Evolutionary conservation across 1,284 basidiomycete species (phyloP).

Genomic region (Dichomitus squalens): DNA sequence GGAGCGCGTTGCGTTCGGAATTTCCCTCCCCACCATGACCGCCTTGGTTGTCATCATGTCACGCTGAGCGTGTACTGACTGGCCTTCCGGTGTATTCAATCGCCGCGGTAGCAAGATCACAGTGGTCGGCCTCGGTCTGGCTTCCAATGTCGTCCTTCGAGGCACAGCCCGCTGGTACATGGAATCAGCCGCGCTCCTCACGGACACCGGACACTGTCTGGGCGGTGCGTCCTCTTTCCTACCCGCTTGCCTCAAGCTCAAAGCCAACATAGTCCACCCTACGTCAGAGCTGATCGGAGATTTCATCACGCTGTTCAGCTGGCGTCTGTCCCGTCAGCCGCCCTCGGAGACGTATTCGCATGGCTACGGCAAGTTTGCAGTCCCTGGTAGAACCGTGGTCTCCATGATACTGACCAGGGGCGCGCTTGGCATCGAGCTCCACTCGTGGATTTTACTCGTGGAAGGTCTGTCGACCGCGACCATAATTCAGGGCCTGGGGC

Average conservation of each 20-base stretch:
- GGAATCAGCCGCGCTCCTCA: constrained; percentile 91
- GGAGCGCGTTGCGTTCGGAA: too few species aligned
- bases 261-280: constrained; percentile 4
- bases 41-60: neutral
- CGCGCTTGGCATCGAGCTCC: constrained; percentile 90
- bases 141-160: constrained; percentile 86
- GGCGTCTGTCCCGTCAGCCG: constrained; percentile 83
- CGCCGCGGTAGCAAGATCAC: constrained; percentile 85
- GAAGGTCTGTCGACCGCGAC: constrained; percentile 66
- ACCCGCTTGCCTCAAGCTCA: constrained; percentile 15
- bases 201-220: constrained; percentile 94
- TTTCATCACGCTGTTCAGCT: constrained; percentile 91
- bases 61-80: too few species aligned
- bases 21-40: too few species aligned
- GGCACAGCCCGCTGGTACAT: constrained; percentile 84
- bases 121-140: constrained; percentile 85
- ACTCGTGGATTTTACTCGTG: constrained; percentile 84
- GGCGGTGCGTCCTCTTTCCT: constrained; percentile 60
- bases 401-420: constrained; percentile 84
- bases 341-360: constrained; percentile 82
- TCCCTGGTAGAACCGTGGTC: constrained; percentile 86
- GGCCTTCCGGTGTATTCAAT: constrained; percentile 53
- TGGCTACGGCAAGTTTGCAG: constrained; percentile 94
- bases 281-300: constrained; percentile 81
- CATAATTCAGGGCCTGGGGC: constrained; percentile 55